A percentile compares a stretch with the other conserved stretches of the same genome.
Conservation (phyloP, 129 eudicot genomes). For the Oenanthe sinensis region DNA sequence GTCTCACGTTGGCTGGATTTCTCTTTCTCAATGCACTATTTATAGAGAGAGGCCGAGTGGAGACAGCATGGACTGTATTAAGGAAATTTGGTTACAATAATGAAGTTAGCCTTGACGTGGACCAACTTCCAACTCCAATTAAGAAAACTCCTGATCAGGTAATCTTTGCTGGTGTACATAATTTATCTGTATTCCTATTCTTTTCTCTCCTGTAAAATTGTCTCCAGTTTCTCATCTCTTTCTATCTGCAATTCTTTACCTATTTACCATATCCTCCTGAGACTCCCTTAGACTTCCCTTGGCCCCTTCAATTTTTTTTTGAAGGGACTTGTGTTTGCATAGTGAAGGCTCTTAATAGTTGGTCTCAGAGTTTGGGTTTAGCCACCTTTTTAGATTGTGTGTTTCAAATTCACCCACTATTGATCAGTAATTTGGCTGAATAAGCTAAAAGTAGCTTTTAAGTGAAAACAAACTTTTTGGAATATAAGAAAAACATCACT, state of each 20-base stretch:
- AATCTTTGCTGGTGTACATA: conserved; percentile 5
- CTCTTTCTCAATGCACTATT: conserved; percentile 89
- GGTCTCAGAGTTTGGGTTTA: neutral
- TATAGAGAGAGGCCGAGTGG: conserved; percentile 84
- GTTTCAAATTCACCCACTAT: neutral
- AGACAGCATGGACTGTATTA: conserved; percentile 95
- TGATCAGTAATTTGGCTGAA: neutral
- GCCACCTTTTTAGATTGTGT: neutral
- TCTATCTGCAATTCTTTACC: too few relatives aligned
- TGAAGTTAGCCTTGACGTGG: conserved; percentile 74
- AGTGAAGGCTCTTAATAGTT: neutral
- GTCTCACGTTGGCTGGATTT: conserved; percentile 88
- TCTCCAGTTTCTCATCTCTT: neutral
- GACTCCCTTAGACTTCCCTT: neutral
- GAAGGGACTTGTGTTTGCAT: neutral
- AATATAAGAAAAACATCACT: too few relatives aligned
- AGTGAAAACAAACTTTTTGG: neutral
- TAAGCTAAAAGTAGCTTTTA: too few relatives aligned
- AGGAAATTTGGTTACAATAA: conserved; percentile 88
- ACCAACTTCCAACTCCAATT: conserved; percentile 62
- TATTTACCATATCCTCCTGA: neutral
- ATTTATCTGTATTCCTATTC: neutral
- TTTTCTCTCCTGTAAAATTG: neutral
- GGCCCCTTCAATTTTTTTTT: too few relatives aligned
- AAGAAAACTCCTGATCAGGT: conserved; percentile 87